phyloP scores from a whole-genome alignment of 805 yeast species.

The Wickerhamiella australiensis region DNA sequence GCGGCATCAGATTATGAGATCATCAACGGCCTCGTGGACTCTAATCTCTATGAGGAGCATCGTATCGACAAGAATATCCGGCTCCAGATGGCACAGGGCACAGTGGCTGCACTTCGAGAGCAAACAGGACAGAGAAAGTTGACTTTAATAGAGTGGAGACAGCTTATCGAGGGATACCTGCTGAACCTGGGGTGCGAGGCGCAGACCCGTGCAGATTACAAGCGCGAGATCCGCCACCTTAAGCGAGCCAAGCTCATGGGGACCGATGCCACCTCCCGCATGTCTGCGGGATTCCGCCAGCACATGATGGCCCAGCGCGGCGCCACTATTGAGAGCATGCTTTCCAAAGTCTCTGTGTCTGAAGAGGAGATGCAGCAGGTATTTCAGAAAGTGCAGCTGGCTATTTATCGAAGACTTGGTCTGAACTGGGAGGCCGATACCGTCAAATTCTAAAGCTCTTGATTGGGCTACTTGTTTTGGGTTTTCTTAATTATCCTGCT shows the following conservation, averaged over 20 bases:
- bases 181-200: slow-evolving; percentile 56
- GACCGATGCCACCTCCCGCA: slow-evolving; percentile 11
- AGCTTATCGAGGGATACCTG: slow-evolving; percentile 57
- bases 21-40: slow-evolving; percentile 6
- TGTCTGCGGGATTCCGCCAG: slow-evolving; percentile 25
- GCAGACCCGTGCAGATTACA: slow-evolving; percentile 57
- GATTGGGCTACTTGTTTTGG: not conserved
- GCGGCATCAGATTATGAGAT: slow-evolving; percentile 27
- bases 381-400: slow-evolving; percentile 41
- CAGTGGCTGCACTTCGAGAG: slow-evolving; percentile 40
- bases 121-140: slow-evolving; percentile 22
- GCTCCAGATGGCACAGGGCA: slow-evolving; percentile 48
- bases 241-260: slow-evolving; percentile 16
- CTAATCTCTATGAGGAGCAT: slow-evolving; percentile 46
- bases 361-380: slow-evolving; percentile 31
- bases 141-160: slow-evolving; percentile 57
- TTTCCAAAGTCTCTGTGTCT: slow-evolving; percentile 5
- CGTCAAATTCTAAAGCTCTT: not conserved
- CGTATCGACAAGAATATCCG: slow-evolving; percentile 43
- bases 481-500: no score
- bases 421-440: slow-evolving; percentile 40
- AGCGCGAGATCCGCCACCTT: slow-evolving; percentile 32
- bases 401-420: slow-evolving; percentile 46
- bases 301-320: slow-evolving; percentile 26
- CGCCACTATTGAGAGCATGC: slow-evolving; percentile 16